Base-by-base conservation (phyloP, 805 yeast species). In the Candida ficus region DNA sequence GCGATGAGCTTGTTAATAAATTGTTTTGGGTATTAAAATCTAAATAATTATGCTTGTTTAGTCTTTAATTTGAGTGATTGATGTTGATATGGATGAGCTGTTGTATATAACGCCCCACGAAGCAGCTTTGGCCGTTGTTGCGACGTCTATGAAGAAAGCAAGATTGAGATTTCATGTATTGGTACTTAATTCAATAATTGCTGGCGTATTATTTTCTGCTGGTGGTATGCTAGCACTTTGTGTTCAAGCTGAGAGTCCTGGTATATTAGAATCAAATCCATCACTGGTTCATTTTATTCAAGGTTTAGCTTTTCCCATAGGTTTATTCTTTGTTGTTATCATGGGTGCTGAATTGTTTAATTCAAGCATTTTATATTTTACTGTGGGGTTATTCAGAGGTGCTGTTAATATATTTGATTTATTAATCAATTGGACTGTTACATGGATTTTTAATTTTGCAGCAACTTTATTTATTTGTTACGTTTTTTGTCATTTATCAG, bases 121-220 rank as follows among this genome's bases (percentile, higher is more conserved):
- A 52, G 80, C 91, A 3, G 93, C 93, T 0, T 60, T 85, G 37
- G 93, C 95, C 0, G 82, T 83, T 30, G 91, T 84, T 16, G 95
- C 95, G 7, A 85, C 93, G 0, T 70, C 88, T 3, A 84, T 84
- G 93, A 85, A 85, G 60, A 85, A 85, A 54, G 74, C 90, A 5
- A 69, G 95, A 58, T 68, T 83, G 22, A 70, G 77, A 47, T 48
- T 78, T 4, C 81, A 79, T 42, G 69, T 80, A 1, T 56, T 85
- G n/a, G 48, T 76, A 0, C 52, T 83, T 17, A 83, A 83, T 55
- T 77, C 89, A 0, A 57, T 84, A 5, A 63, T 82, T 45, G 95
- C 89, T 4, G 93, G 88, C 0, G 48, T 82, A 2, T 57, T 85
- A 4, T 84, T 85, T 58, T 62, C 81, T 29, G 63, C 80, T 3